Percentiles rank a stretch among this genome's conserved stretches.
phyloP scores from a whole-genome alignment of 2,329 filamentous ascomycete genomes.

The Talaromyces sp. region DNA sequence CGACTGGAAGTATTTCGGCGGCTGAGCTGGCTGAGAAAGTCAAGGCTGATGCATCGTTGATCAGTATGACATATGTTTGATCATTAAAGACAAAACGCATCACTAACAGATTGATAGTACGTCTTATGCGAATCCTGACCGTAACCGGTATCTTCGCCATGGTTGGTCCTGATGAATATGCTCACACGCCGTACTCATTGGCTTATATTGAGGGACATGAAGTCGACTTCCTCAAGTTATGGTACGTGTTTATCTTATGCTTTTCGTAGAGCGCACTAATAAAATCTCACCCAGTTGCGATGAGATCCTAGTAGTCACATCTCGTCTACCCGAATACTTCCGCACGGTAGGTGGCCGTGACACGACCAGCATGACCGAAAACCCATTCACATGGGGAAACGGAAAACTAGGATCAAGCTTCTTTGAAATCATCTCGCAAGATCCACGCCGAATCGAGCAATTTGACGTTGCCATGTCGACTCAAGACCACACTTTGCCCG shows the following conservation, averaged over 20 bases:
- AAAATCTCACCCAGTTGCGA: constrained; percentile 5
- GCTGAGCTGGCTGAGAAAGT: constrained; percentile 27
- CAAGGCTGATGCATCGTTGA: constrained; percentile 25
- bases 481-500: constrained; percentile 17
- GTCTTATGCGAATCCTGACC: constrained; percentile 27
- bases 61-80: constrained; percentile 2
- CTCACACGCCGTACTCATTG: constrained; percentile 26
- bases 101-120: constrained; percentile 15
- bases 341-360: constrained; percentile 25
- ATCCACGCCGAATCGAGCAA: constrained; percentile 23
- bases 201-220: constrained; percentile 24
- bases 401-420: constrained; percentile 23
- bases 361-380: constrained; percentile 22
- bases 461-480: constrained; percentile 24
- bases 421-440: constrained; percentile 26
- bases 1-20: constrained; percentile 18
- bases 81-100: too few relatives aligned
- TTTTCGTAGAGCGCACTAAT: background rate
- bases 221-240: constrained; percentile 25
- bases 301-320: constrained; percentile 10
- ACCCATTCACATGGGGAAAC: constrained; percentile 26
- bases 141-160: constrained; percentile 26
- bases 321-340: constrained; percentile 23
- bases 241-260: constrained; percentile 11
- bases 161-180: constrained; percentile 23